Conservation (phyloP, 2,329 filamentous ascomycete species). For the Ophiostoma ips region DNA sequence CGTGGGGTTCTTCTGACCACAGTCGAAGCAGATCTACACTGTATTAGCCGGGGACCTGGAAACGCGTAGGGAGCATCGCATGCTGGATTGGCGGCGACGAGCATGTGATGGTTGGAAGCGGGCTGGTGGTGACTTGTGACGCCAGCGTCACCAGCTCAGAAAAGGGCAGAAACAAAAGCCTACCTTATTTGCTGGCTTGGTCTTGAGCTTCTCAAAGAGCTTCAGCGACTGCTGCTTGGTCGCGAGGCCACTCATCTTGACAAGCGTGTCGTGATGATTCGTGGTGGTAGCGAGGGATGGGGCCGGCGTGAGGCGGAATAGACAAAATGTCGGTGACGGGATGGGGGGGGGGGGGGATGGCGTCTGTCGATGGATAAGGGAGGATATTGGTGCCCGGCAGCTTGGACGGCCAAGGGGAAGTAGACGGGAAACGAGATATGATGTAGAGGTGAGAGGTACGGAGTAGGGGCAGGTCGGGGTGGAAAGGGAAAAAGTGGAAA, state of each 20-base stretch:
- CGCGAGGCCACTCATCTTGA: conserved; percentile 55
- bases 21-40: conserved; percentile 87
- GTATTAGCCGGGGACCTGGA: not conserved
- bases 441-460: not conserved
- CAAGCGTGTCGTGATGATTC: not conserved
- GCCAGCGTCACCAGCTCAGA: no score
- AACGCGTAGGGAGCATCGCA: no score
- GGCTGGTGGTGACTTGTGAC: no score
- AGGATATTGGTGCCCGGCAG: no score
- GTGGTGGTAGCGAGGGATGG: not conserved
- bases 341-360: no score
- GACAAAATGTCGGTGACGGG: not conserved
- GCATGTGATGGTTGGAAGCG: no score
- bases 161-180: no score
- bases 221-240: conserved; percentile 91
- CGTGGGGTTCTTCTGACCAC: conserved; percentile 90
- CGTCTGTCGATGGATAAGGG: no score
- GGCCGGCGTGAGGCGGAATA: no score
- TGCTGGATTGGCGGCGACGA: no score
- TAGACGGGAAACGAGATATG: not conserved
- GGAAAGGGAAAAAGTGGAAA: conserved; percentile 5
- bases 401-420: not conserved
- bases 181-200: conserved; percentile 89
- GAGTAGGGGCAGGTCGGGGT: no score
- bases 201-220: conserved; percentile 95